These are phyloP conservation scores for Pythium dissotocum DNA, from an alignment of 352 stramenopile species.

Conservation along the genomic window DNA sequence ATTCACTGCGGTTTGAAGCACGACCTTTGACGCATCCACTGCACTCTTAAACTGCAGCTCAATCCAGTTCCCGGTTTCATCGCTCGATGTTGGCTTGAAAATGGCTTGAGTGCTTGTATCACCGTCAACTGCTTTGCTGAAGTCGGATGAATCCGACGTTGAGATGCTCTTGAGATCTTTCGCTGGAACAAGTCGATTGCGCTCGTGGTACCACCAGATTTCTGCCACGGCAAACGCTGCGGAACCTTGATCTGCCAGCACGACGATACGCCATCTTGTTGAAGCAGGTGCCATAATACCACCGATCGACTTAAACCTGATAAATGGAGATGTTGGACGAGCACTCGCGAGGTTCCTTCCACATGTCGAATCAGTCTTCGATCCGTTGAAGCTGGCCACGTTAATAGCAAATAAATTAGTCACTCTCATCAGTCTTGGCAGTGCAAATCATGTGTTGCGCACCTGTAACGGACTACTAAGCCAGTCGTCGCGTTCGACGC, in stretches of 20 bases:
- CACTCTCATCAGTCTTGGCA: too few species aligned
- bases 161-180: conserved; percentile 26
- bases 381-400: conserved; percentile 19
- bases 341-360: background rate
- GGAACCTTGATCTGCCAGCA: conserved; percentile 27
- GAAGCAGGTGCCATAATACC: conserved; percentile 8
- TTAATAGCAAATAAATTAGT: too few species aligned
- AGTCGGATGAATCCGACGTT: conserved; percentile 29
- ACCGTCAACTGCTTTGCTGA: conserved; percentile 28
- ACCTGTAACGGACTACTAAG: conserved; percentile 28
- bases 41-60: conserved; percentile 30
- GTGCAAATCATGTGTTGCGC: background rate
- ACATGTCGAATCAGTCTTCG: conserved; percentile 1
- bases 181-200: conserved; percentile 12
- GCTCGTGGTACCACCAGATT: conserved; percentile 31
- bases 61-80: conserved; percentile 31
- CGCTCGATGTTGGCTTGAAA: conserved; percentile 21
- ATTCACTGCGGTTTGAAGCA: conserved; percentile 23
- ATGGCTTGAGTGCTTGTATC: conserved; percentile 21
- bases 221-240: conserved; percentile 23
- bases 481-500: background rate
- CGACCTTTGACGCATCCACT: conserved; percentile 34
- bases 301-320: background rate
- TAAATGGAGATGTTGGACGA: background rate
- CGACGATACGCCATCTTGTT: conserved; percentile 24